Base-by-base conservation (phyloP, 805 yeast genomes). In the Metschnikowia vanudenii region DNA sequence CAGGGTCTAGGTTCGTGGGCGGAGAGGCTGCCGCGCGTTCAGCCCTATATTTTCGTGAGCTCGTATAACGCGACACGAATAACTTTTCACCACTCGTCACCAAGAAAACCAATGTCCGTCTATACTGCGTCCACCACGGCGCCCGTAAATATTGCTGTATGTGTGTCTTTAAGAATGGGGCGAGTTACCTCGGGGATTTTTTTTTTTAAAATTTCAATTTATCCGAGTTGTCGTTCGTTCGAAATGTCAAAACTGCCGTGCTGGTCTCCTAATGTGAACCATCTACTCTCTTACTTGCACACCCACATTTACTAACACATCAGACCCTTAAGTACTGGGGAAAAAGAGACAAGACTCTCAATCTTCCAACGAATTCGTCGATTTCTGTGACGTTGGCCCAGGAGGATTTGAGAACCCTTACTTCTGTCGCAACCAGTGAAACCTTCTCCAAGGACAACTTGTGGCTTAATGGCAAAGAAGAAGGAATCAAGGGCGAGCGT, bases 311-410 rank as follows among this genome's bases (percentile, higher is more conserved):
- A 38, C 47, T 38, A 37, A 44, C 43, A 4, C 4, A 11, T 26
- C 52, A 83, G 82, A 94, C 98, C 33, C 77, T 94, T 54, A 94
- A 94, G 71, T 94, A 94, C 74, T 94, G 99, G 99, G 99, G 99
- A 40, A 94, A 94, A 70, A 81, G 99, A 62, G 98, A 94, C 68
- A 84, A 82, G 52, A 73, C 75, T 39, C 79, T 94, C 60, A 94
- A 94, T 63, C 74, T 94, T 43, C 99, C 99, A 40, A 94, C 99
- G 44, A 94, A 94, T 73, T 87, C 96, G 11, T 90, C 97, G 24
- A 90, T 94, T 56, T 88, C 97, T 18, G 97, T 94, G 40, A 94
- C 99, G 9, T 75, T 94, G 52, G 80, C 95, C 3, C 98, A 92
- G 68, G 81, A 84, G 49, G 97, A 94, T 65, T 76, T 94, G 56